Evolutionary conservation across 805 yeast species (phyloP).

Genomic region (Saturnispora ahearnii): DNA sequence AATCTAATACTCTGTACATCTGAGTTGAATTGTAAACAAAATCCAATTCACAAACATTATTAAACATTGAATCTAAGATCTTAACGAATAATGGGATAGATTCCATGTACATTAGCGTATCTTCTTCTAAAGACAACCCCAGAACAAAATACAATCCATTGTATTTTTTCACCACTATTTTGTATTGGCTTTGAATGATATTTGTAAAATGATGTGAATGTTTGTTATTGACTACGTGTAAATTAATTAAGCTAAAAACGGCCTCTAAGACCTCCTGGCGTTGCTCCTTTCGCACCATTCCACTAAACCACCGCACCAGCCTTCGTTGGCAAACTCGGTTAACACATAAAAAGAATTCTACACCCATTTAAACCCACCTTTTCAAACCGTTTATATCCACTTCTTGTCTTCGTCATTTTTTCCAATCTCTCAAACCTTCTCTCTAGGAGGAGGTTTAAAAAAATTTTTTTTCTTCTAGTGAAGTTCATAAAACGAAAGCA

Average conservation of each 20-base stretch:
- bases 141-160: slow-evolving; percentile 89
- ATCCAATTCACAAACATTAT: slow-evolving; percentile 89
- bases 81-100: slow-evolving; percentile 85
- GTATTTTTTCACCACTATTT: slow-evolving; percentile 77
- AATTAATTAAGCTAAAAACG: neutral
- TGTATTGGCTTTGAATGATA: slow-evolving; percentile 38
- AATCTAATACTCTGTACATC: slow-evolving; percentile 75
- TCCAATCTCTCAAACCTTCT: too few species aligned
- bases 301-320: neutral
- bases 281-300: neutral
- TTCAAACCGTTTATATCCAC: too few species aligned
- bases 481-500: too few species aligned
- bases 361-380: neutral
- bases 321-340: neutral
- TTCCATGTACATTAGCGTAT: slow-evolving; percentile 70
- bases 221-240: neutral
- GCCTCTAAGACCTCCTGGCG: neutral
- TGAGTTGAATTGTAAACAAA: slow-evolving; percentile 86
- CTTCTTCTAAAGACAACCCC: slow-evolving; percentile 63
- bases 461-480: too few species aligned
- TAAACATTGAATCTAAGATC: slow-evolving; percentile 74
- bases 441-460: too few species aligned
- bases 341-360: neutral
- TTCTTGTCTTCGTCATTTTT: too few species aligned
- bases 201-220: neutral